These are phyloP conservation scores for Xylariaceae sp. DNA, from an alignment of 2,329 filamentous ascomycete genomes.

Conservation along the genomic window DNA sequence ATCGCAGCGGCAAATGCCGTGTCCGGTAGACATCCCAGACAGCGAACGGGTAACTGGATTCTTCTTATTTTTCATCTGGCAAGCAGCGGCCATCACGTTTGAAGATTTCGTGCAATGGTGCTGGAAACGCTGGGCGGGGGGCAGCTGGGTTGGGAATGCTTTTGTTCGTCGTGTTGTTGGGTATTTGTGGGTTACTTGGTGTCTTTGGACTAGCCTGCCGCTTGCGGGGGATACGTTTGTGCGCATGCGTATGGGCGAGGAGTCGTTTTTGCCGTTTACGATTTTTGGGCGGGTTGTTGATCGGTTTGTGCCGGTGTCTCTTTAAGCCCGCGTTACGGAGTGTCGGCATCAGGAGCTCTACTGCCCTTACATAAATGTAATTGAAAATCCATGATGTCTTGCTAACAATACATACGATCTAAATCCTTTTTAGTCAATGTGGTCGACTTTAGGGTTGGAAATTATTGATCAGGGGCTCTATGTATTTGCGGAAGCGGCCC, in stretches of 20 bases:
- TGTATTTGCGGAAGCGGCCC: too few relatives aligned
- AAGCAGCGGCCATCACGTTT: slow-evolving; percentile 6
- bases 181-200: background rate
- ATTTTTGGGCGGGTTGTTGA: background rate
- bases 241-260: background rate
- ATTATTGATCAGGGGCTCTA: too few relatives aligned
- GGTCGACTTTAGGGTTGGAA: too few relatives aligned
- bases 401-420: too few relatives aligned
- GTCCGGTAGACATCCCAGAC: background rate
- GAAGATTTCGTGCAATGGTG: slow-evolving; percentile 4
- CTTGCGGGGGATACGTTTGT: background rate
- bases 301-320: too few relatives aligned
- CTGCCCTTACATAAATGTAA: too few relatives aligned
- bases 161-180: background rate
- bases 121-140: background rate
- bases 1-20: background rate
- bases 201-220: background rate
- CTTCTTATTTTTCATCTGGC: slow-evolving; percentile 3
- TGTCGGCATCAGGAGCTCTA: too few relatives aligned
- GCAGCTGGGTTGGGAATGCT: too few relatives aligned
- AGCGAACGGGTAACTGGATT: background rate
- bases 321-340: too few relatives aligned
- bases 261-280: background rate
- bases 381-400: too few relatives aligned
- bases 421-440: too few relatives aligned